Conservation (phyloP, 139 green algal genomes). For the Trebouxia sp. region DNA sequence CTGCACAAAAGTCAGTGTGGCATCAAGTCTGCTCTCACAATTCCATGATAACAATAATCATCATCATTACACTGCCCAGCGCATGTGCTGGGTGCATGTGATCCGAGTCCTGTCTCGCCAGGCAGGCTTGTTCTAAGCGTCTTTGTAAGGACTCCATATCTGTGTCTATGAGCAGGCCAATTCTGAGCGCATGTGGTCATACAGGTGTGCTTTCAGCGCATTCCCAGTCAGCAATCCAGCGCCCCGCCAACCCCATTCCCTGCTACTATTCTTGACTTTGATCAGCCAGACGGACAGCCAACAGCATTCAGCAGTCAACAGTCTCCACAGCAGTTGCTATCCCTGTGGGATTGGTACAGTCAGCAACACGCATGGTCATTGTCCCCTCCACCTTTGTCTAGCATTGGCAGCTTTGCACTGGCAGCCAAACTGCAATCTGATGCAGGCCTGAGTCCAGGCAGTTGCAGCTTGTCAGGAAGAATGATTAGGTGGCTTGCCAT, state of each 20-base stretch:
- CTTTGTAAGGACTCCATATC: no score
- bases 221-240: no score
- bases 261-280: background rate
- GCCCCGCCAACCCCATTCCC: background rate
- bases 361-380: background rate
- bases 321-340: background rate
- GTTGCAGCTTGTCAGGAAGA: background rate
- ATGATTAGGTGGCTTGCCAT: background rate
- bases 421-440: background rate
- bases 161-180: no score
- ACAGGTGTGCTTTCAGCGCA: no score
- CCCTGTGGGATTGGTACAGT: conserved; percentile 2
- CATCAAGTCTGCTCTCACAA: no score
- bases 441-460: background rate
- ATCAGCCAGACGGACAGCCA: background rate
- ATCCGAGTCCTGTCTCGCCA: no score
- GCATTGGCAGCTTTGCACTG: background rate
- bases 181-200: no score
- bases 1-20: no score
- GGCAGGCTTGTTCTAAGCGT: no score
- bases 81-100: no score
- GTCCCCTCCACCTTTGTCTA: background rate
- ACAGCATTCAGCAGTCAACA: background rate
- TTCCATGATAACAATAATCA: no score
- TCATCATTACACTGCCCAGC: no score